phyloP scores from a whole-genome alignment of 805 yeast species.

The Scheffersomyces amazonensis region DNA sequence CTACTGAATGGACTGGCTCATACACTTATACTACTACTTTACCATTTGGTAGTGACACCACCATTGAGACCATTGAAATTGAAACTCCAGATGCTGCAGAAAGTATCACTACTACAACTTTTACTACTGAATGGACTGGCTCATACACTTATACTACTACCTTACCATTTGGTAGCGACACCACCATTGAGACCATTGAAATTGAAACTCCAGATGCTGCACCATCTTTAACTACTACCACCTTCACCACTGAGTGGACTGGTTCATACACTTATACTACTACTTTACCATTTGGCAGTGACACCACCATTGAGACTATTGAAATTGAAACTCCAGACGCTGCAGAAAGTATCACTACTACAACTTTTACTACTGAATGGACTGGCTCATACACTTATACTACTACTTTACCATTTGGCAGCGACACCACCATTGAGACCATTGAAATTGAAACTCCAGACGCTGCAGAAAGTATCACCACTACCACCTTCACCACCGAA shows the following conservation, averaged over 20 bases:
- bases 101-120: not conserved
- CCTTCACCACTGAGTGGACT: not conserved
- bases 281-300: not conserved
- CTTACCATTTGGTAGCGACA: not conserved
- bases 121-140: not conserved
- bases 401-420: conserved; percentile 1
- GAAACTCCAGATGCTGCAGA: not conserved
- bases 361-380: conserved; percentile 2
- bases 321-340: conserved; percentile 1
- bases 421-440: conserved; percentile 1
- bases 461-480: not conserved
- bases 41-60: not conserved
- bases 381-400: not conserved
- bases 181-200: not conserved
- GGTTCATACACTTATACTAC: not conserved
- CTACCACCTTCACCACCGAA: not conserved
- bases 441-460: not conserved
- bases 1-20: conserved; percentile 1
- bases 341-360: conserved; percentile 1
- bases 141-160: not conserved
- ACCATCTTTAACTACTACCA: not conserved
- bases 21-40: not conserved
- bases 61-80: not conserved
- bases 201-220: not conserved
- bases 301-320: not conserved